phyloP scores from a whole-genome alignment of 768 basidiomycete genomes.

The Suillus placidus region DNA sequence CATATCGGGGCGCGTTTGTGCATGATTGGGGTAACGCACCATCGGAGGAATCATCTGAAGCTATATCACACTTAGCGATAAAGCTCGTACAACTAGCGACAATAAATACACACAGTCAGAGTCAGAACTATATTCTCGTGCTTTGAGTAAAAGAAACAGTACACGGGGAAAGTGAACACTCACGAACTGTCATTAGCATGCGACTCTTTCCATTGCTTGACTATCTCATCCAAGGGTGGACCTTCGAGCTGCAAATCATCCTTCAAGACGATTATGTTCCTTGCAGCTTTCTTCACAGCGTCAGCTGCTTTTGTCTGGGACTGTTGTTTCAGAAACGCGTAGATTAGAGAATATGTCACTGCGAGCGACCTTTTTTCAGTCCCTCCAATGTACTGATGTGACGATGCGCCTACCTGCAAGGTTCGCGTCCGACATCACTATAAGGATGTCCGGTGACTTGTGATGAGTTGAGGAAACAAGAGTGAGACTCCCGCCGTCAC shows the following conservation, averaged over 20 bases:
- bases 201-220: conserved; percentile 62
- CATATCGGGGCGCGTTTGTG: conserved; percentile 3
- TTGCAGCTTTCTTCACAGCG: conserved; percentile 75
- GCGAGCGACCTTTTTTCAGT: conserved; percentile 8
- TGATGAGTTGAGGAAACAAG: neutral
- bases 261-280: conserved; percentile 59
- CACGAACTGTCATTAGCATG: conserved; percentile 31
- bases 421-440: conserved; percentile 46
- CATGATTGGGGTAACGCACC: conserved; percentile 17
- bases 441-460: neutral
- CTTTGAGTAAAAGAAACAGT: conserved; percentile 9
- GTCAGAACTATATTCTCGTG: conserved; percentile 16
- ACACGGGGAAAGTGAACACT: conserved; percentile 17
- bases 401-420: conserved; percentile 49
- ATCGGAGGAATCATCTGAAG: conserved; percentile 32
- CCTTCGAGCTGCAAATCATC: conserved; percentile 51
- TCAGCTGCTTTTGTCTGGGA: conserved; percentile 72
- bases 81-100: conserved; percentile 7
- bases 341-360: conserved; percentile 79
- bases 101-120: conserved; percentile 27
- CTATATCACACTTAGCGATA: conserved; percentile 16
- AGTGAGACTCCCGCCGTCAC: neutral
- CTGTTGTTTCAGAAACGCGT: conserved; percentile 69
- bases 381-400: neutral
- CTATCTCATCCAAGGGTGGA: conserved; percentile 63